These are phyloP conservation scores for Phytophthora fragariae DNA, from an alignment of 352 stramenopile genomes.

Conservation along the genomic window DNA sequence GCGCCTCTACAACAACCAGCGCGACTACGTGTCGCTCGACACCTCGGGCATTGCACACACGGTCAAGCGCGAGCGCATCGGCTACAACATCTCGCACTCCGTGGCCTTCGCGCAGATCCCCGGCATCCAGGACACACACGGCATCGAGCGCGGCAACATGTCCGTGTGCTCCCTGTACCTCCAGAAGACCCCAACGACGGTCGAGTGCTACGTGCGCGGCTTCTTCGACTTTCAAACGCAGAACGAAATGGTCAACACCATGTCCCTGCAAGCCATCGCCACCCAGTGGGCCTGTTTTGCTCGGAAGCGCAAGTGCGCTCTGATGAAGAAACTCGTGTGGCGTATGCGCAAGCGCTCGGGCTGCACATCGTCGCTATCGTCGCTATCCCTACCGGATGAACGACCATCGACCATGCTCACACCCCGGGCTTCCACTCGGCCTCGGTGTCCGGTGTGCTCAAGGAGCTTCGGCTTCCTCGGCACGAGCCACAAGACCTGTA, in stretches of 20 bases:
- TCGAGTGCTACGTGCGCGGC: conserved; percentile 58
- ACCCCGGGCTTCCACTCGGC: conserved; percentile 14
- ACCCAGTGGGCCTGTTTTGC: conserved; percentile 46
- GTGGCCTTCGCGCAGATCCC: conserved; percentile 57
- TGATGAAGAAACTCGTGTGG: conserved; percentile 68
- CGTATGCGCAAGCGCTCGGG: conserved; percentile 44
- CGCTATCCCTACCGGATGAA: conserved; percentile 17
- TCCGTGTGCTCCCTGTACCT: conserved; percentile 59
- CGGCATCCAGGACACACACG: conserved; percentile 42
- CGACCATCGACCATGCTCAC: conserved; percentile 17
- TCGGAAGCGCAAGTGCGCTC: conserved; percentile 40
- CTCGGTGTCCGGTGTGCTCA: conserved; percentile 37
- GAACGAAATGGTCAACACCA: conserved; percentile 48
- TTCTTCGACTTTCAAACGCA: conserved; percentile 61
- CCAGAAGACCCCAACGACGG: conserved; percentile 49
- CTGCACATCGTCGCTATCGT: conserved; percentile 8
- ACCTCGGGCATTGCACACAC: conserved; percentile 49
- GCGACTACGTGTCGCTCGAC: conserved; percentile 67
- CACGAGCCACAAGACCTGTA: conserved; percentile 41
- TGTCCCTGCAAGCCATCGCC: conserved; percentile 47
- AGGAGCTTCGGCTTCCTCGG: conserved; percentile 45
- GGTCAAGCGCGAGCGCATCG: conserved; percentile 44
- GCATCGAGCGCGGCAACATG: conserved; percentile 57
- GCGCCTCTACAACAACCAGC: conserved; percentile 50
- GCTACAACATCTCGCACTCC: conserved; percentile 66